Conservation (phyloP, 129 eudicot genomes). For the Saussurea involucrata region DNA sequence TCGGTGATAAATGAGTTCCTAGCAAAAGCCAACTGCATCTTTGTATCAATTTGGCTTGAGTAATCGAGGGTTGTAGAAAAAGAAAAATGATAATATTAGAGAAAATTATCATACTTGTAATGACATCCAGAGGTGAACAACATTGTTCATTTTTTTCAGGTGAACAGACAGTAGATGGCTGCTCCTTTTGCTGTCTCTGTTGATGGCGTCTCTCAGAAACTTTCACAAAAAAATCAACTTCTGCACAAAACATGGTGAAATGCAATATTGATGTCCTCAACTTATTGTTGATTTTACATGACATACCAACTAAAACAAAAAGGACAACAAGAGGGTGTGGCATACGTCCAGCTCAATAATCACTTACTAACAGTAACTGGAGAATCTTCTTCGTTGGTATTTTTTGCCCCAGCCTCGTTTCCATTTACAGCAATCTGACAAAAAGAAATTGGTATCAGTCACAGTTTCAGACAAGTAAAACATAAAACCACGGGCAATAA, state of each 20-base stretch:
- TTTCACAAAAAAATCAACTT: slow-evolving; percentile 47
- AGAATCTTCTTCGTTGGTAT: slow-evolving; percentile 35
- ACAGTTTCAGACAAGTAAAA: background rate
- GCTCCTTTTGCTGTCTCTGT: slow-evolving; percentile 46
- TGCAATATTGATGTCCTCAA: background rate
- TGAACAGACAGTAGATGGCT: slow-evolving; percentile 20
- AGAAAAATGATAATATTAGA: background rate
- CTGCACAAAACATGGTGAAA: slow-evolving; percentile 32
- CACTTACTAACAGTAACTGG: slow-evolving; percentile 58
- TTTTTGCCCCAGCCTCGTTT: slow-evolving; percentile 39
- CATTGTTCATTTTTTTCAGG: slow-evolving; percentile 35
- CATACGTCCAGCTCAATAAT: slow-evolving; percentile 14
- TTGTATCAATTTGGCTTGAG: slow-evolving; percentile 1
- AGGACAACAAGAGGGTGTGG: background rate
- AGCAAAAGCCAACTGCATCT: background rate
- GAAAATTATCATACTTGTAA: slow-evolving; percentile 39
- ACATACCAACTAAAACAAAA: slow-evolving; percentile 14
- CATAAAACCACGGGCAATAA: background rate
- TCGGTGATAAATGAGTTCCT: slow-evolving; percentile 11
- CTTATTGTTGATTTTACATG: background rate
- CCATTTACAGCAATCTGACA: slow-evolving; percentile 51
- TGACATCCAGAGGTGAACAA: slow-evolving; percentile 40
- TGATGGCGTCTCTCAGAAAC: slow-evolving; percentile 45
- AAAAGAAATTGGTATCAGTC: background rate
- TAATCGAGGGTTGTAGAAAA: background rate